Base-by-base conservation (phyloP, 2,329 filamentous ascomycete genomes). In the Escovopsis sp. region DNA sequence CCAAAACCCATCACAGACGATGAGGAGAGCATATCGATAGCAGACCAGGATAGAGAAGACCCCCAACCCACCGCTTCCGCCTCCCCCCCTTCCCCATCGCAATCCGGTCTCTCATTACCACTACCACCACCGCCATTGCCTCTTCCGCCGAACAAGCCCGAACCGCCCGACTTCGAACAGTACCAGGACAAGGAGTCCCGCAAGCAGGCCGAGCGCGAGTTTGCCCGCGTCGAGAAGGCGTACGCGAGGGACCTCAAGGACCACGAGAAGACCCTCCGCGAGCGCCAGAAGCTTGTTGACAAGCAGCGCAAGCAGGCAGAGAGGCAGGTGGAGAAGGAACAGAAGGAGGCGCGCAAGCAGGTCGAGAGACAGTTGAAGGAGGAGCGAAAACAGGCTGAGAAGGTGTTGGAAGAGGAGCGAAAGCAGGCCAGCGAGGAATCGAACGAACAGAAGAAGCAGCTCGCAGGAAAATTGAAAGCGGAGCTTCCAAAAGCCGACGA, bases 141-240 rank as follows among this genome's bases (percentile, higher is more conserved):
- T 1, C 42, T 58, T 9, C 21, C 21, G 3, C 21, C 21, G 3
- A 25, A 11, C 5, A 56, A 62, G 3, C 56, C 53, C 3, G 40
- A 43, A 2, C 39, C 49, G 7, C 68, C 78, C 2, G 67, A 85
- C 44, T 52, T 76, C 1, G 60, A 63, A 31, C 57, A 63, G 32
- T 76, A 72, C 49, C 58, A 66, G 2, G 74, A 83, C 53, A 78
- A 78, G 47, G 69, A 73, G 6, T 62, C 71, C 19, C 70, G 73
- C 8, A 83, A 80, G 46, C 65, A 74, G 28, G 78, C 76, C 2
- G 75, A 83, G 46, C 80, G 77, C 38, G 77, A 84, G 46, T 65
- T 74, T 37, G 70, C 72, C 35, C 66, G 69, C 11, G 62, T 64
- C 1, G 61, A 73, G 23, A 82, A 82, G 48, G 63, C 64, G 8